Base-by-base conservation (phyloP, 1,139 yeast species). In the Sugiyamaella novakii region DNA sequence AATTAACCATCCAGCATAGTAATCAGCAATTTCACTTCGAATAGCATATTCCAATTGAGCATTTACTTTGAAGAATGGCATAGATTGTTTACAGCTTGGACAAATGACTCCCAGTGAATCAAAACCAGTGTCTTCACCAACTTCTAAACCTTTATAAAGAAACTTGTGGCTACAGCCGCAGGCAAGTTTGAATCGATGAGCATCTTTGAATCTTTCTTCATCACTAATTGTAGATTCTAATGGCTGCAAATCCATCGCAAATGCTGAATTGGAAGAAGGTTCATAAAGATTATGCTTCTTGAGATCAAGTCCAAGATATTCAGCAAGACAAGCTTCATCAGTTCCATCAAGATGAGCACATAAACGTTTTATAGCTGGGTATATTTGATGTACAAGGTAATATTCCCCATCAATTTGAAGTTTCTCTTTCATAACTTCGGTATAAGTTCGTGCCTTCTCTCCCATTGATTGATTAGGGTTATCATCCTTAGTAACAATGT, bases 301-400 rank as follows among this genome's bases (percentile, higher is more conserved):
- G 41, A 87, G 75, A 61, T 89, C 96, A 38, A 92, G 74, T 0
- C 96, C 95, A 40, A 94, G 73, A 2, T 85, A 75, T 43, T 77
- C 76, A 2, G 96, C 95, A 27, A 92, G 75, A 56, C 95, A 77
- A 43, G 82, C 80, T 64, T 83, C 77, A 63, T 92, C 98, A 52
- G 87, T 78, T 31, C 98, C 96, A 55, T 88, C 95, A 50, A 94
- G 83, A 56, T 85, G 80, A 57, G 85, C 95, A 44, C 92, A 74
- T 47, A 94, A 73, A 68, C 98, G 83, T 63, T 88, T 95, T 11
- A 92, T 83, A 1, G 98, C 98, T 2, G 95, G 92, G 63, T 85
- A 80, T 12, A 94, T 79, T 68, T 94, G 99, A 64, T 87, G 86
- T 56, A 85, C 95, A 59, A 91, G 73, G 64, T 94, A 94, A 64